Conservation (phyloP, 495 filamentous ascomycete species). For the Daldinia caldariorum region DNA sequence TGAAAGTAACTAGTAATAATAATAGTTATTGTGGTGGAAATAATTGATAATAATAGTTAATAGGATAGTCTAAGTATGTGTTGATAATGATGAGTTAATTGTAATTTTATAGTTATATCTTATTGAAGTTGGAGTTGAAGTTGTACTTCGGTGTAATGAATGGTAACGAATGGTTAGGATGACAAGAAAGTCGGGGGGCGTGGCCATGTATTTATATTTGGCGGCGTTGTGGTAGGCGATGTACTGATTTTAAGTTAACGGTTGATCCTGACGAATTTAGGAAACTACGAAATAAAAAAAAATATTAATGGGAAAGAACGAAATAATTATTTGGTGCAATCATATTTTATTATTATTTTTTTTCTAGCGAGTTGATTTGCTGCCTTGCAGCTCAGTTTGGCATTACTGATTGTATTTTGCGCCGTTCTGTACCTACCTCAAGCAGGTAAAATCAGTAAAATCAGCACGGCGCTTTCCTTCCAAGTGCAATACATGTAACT, state of each 20-base stretch:
- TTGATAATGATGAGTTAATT: neutral
- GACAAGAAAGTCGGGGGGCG: neutral
- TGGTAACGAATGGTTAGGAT: neutral
- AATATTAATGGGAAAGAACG: neutral
- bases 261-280: neutral
- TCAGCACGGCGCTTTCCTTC: neutral
- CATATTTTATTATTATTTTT: too few relatives aligned
- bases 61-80: neutral
- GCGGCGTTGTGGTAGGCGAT: neutral
- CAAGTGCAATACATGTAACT: neutral
- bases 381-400: too few relatives aligned
- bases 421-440: neutral
- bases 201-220: neutral
- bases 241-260: neutral
- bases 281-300: neutral
- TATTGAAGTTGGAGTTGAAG: neutral
- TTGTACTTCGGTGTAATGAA: neutral
- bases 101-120: neutral
- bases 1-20: too few relatives aligned
- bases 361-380: neutral
- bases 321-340: neutral
- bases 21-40: too few relatives aligned
- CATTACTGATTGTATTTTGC: neutral
- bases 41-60: too few relatives aligned
- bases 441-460: neutral